Evolutionary conservation across 495 filamentous ascomycete genomes (phyloP).

Genomic region (Eremomyces bilateralis): DNA sequence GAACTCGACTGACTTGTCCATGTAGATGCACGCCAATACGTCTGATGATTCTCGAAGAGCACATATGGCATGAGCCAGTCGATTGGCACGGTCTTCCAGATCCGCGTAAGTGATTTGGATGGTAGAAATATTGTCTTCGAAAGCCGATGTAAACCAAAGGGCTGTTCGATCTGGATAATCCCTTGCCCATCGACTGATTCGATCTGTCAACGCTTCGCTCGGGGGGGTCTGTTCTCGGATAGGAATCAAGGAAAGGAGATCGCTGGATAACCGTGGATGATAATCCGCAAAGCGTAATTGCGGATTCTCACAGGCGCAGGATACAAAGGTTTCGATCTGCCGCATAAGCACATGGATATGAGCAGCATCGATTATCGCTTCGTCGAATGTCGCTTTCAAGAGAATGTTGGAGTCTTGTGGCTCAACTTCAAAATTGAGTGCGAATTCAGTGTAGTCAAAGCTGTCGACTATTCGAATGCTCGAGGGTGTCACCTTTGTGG

Average conservation of each 20-base stretch:
- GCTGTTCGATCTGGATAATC: constrained; percentile 31
- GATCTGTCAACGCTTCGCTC: no score
- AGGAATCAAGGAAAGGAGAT: no score
- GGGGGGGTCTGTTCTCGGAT: no score
- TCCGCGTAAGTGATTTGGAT: constrained; percentile 35
- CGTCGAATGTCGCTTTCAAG: constrained; percentile 30
- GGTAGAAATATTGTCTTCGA: constrained; percentile 14
- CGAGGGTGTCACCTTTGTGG: constrained; percentile 10
- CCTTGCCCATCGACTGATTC: no score
- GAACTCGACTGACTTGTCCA: constrained; percentile 45
- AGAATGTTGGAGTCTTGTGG: constrained; percentile 24
- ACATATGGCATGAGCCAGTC: constrained; percentile 35
- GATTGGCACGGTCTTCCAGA: constrained; percentile 39
- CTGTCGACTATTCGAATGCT: constrained; percentile 28
- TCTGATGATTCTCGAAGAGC: constrained; percentile 23
- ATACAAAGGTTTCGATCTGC: constrained; percentile 32
- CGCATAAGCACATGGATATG: constrained; percentile 32
- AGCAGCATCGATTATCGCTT: constrained; percentile 22
- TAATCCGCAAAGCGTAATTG: no score
- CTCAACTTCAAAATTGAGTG: constrained; percentile 48
- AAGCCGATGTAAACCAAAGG: constrained; percentile 32
- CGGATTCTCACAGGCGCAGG: constrained; percentile 24
- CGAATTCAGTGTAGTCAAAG: constrained; percentile 49
- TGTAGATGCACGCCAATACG: constrained; percentile 39
- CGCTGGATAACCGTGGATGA: no score